Evolutionary conservation across 2,329 filamentous ascomycete species (phyloP), one percentile per base, ranked within the genome.

Genomic region (Phialophora tarda): DNA sequence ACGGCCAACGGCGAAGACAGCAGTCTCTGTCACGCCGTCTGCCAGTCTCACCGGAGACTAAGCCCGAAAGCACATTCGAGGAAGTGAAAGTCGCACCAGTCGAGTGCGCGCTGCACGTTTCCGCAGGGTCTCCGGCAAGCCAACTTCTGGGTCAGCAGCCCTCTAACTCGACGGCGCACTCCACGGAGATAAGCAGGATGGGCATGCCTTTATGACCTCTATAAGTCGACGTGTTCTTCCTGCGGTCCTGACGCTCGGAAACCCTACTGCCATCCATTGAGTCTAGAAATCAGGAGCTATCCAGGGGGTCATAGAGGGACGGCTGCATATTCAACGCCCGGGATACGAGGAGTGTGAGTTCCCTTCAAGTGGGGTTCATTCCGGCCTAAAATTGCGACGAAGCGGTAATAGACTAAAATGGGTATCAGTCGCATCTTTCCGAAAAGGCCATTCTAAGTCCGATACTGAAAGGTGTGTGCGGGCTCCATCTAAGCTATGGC

Each of bases 61-160:
- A 28, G 12, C 23, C 59, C 59, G n/a, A 41, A 60, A 44, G 48
- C 41, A 53, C 30, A 48, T 34, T 53, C 50, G 48, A 34, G 24
- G 14, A 41, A 28, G 21, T n/a, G 28, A 44, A 53, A 26, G 7
- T 21, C 8, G 47, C 23, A 41, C 48, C 32, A 24, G 23, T 30
- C 23, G 12, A 21, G 21, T 2, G 21, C 59, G 11, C 23, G 23
- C 47, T 41, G 48, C 47, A 50, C 30, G 26, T 21, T 8, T 51
- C 48, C 21, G 38, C 38, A 12, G 7, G 23, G 6, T 24, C 4
- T 5, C 48, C 48, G 24, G 48, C 24, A 12, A 51, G 30, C 59
- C 44, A 54, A 34, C 32, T 61, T 61, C 44, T 30, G 14, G 48
- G 48, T 17, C 21, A 54, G 41, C 14, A 28, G 26, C 41, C 12